A percentile compares a stretch with the other conserved stretches of the same genome.
Conservation (phyloP, 2,329 filamentous ascomycete species). For the Colletotrichum camelliae region DNA sequence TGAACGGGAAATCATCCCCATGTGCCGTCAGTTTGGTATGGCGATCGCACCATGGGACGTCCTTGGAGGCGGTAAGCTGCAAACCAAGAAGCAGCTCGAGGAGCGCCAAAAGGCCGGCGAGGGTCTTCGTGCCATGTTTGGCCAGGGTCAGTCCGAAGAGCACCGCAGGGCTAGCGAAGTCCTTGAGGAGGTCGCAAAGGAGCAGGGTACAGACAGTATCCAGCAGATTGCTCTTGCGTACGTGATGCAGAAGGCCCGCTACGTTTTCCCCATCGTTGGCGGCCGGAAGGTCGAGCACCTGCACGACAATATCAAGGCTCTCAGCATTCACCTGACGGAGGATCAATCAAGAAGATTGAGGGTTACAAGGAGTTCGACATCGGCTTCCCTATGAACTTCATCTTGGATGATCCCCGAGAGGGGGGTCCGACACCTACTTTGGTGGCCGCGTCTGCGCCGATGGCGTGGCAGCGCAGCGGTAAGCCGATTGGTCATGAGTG, state of each 20-base stretch:
- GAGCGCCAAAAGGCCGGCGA: slow-evolving; percentile 39
- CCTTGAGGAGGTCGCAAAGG: slow-evolving; percentile 63
- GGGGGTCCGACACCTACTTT: slow-evolving; percentile 3
- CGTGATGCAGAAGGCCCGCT: slow-evolving; percentile 53
- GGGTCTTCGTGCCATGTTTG: slow-evolving; percentile 36
- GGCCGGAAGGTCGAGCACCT: slow-evolving; percentile 58
- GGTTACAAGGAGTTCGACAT: slow-evolving; percentile 55
- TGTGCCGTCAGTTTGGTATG: slow-evolving; percentile 49
- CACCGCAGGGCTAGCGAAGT: slow-evolving; percentile 59
- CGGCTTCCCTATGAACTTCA: slow-evolving; percentile 57
- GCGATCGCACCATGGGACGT: slow-evolving; percentile 66
- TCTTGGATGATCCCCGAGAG: slow-evolving; percentile 33
- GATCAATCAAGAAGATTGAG: slow-evolving; percentile 63
- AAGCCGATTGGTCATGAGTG: slow-evolving; percentile 15
- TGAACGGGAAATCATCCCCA: slow-evolving; percentile 48
- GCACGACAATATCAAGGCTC: slow-evolving; percentile 59
- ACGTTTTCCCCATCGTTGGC: slow-evolving; percentile 61
- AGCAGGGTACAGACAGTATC: slow-evolving; percentile 59
- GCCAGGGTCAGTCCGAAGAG: slow-evolving; percentile 46
- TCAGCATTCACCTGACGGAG: slow-evolving; percentile 53
- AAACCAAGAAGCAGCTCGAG: slow-evolving; percentile 41
- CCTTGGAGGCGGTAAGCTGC: slow-evolving; percentile 57
- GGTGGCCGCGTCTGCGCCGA: slow-evolving; percentile 10
- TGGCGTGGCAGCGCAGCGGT: slow-evolving; percentile 7
- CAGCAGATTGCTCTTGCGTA: slow-evolving; percentile 64